Evolutionary conservation across 768 basidiomycete species (phyloP), one percentile per base, ranked within the genome.

Genomic region (Terana coerulea): DNA sequence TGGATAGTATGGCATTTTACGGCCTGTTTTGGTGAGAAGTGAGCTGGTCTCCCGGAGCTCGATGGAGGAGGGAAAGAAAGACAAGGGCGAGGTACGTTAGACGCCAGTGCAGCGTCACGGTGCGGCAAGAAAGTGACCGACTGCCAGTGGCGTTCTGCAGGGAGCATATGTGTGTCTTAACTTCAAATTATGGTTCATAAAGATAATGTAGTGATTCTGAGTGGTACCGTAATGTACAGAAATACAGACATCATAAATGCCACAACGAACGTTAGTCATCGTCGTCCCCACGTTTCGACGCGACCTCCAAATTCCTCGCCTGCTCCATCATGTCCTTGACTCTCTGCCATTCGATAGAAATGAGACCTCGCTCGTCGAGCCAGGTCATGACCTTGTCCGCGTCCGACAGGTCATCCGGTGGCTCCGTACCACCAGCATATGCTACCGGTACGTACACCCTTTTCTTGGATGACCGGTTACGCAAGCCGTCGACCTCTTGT

Each of bases 331-430:
- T 77, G 29, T 72, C 68, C 56, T 87, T 83, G 45, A 91, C 64
- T 58, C 75, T 83, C 50, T 77, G 74, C 87, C 87, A 91, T 59
- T 87, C 82, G 52, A 69, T 69, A 15, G 84, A 78, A 51, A 91
- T 83, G 36, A 88, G 64, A 15, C 77, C 75, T 30, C 88, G 75
- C 54, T 81, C 67, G 53, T 90, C 89, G 9, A 93, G 74, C 88
- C 88, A 91, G 21, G 88, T 86, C 70, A 85, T 84, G 31, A 91
- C 72, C n/a, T 69, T 80, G 60, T 92, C 88, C n/a, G 85, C 86
- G 59, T 91, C 81, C 11, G 72, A 65, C 29, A 84, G 69, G 59
- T 91, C 83, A 34, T 80, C 66, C 0, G 90, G 90, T 17, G 86
- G 86, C 50, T 74, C 61, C 55, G 68, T 69, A 2, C 79, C 79